A percentile compares a stretch with the other conserved stretches of the same genome.
Conservation (phyloP, 1,284 basidiomycete genomes). For the Rhodotorula sp. region DNA sequence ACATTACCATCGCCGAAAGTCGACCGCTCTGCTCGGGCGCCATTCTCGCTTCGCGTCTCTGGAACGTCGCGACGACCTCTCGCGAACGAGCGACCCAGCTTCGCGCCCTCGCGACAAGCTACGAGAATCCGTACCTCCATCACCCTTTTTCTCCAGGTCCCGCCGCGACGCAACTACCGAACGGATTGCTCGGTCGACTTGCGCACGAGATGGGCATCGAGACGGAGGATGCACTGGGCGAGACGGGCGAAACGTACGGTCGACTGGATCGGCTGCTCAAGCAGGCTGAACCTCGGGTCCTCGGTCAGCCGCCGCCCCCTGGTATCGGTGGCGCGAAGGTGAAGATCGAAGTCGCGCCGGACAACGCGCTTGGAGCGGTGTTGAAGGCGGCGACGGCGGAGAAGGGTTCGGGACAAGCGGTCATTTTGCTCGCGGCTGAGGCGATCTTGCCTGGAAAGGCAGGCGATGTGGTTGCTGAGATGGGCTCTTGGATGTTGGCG, state of each 20-base stretch:
- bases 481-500: slow-evolving; percentile 3
- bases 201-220: not conserved
- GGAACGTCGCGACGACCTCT: not conserved
- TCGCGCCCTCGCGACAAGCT: not conserved
- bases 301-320: not conserved
- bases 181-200: not conserved
- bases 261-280: not conserved
- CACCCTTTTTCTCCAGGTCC: slow-evolving; percentile 5
- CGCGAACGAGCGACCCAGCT: not conserved
- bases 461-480: not conserved
- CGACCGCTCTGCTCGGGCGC: slow-evolving; percentile 11
- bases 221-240: not conserved
- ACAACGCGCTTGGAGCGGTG: slow-evolving; percentile 2
- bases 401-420: not conserved
- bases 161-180: not conserved
- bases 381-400: not conserved
- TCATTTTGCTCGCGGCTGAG: slow-evolving; percentile 3
- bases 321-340: slow-evolving; percentile 1
- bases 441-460: slow-evolving; percentile 2
- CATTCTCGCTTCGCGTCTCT: slow-evolving; percentile 1
- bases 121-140: not conserved
- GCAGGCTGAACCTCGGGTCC: not conserved
- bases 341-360: slow-evolving; percentile 4
- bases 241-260: not conserved
- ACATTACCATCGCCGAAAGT: not conserved